Evolutionary conservation across 495 filamentous ascomycete species (phyloP).

Genomic region (Neurospora cerealis): DNA sequence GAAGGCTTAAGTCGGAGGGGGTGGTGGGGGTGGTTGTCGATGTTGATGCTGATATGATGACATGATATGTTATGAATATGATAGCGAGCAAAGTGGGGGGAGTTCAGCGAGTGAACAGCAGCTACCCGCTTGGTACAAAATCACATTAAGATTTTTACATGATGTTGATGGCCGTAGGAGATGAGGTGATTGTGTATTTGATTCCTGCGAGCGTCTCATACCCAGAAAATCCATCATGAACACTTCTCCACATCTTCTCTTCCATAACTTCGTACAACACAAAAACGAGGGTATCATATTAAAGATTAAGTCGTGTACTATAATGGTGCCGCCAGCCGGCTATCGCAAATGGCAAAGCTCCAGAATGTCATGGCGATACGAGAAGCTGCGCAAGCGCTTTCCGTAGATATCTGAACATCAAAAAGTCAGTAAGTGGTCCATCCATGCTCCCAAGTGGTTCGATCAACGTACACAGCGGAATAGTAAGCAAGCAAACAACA

Average conservation of each 20-base stretch:
- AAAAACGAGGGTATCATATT: not conserved
- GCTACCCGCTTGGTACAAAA: not conserved
- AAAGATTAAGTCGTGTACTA: not conserved
- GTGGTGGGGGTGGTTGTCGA: not conserved
- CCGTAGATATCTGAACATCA: slow-evolving; percentile 63
- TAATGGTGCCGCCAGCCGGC: not conserved
- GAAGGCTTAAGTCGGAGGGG: not conserved
- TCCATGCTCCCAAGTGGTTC: not conserved
- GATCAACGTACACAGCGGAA: slow-evolving; percentile 57
- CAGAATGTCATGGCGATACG: slow-evolving; percentile 61
- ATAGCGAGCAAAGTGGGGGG: not conserved
- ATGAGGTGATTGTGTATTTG: not conserved
- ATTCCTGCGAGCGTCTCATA: not conserved
- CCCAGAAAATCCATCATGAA: not conserved
- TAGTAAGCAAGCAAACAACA: slow-evolving; percentile 56
- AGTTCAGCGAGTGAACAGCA: not conserved
- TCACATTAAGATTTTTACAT: not conserved
- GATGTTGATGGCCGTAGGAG: not conserved
- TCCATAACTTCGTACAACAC: not conserved
- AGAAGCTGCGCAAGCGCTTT: slow-evolving; percentile 65
- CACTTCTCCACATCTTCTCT: not conserved
- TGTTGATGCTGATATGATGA: not conserved
- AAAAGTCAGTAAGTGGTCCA: slow-evolving; percentile 32
- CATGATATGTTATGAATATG: not conserved
- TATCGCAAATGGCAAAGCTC: slow-evolving; percentile 32